Evolutionary conservation across 2,329 filamentous ascomycete genomes (phyloP).

Genomic region (Salinomyces thailandicus): DNA sequence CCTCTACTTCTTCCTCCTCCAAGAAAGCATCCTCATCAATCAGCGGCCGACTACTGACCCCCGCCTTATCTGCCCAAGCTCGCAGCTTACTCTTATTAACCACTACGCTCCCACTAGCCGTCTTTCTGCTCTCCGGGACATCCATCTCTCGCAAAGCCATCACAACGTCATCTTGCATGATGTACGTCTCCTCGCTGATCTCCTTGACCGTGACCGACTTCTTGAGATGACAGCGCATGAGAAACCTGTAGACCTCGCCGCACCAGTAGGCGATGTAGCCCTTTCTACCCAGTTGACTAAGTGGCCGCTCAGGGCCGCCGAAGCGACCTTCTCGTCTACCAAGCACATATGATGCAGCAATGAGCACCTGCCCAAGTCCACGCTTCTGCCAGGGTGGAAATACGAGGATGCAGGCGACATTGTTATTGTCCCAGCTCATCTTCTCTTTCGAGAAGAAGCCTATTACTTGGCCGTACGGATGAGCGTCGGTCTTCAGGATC

Average conservation of each 20-base stretch:
- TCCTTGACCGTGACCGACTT: conserved; percentile 55
- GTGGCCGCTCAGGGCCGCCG: conserved; percentile 87
- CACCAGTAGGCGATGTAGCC: conserved; percentile 84
- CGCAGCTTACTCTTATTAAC: conserved; percentile 50
- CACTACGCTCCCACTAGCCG: conserved; percentile 39
- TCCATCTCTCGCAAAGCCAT: conserved; percentile 70
- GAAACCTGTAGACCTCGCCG: conserved; percentile 64
- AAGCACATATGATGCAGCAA: conserved; percentile 89
- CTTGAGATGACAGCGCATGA: conserved; percentile 37
- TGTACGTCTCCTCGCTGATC: conserved; percentile 70
- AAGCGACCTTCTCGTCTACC: conserved; percentile 71
- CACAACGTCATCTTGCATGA: conserved; percentile 74
- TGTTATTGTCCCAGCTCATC: conserved; percentile 97
- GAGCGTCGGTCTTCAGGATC: conserved; percentile 48
- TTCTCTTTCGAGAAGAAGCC: conserved; percentile 99
- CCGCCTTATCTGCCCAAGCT: conserved; percentile 55
- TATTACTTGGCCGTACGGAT: conserved; percentile 48
- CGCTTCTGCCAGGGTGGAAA: conserved; percentile 94
- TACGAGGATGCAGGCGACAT: conserved; percentile 87
- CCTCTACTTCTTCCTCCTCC: conserved; percentile 48
- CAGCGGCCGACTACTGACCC: conserved; percentile 52
- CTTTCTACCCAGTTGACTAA: conserved; percentile 71
- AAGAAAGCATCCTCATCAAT: conserved; percentile 69
- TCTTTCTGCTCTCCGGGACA: conserved; percentile 50
- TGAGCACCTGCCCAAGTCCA: conserved; percentile 76